Evolutionary conservation across 805 yeast genomes (phyloP).

Genomic region (Blastobotrys attinorum): DNA sequence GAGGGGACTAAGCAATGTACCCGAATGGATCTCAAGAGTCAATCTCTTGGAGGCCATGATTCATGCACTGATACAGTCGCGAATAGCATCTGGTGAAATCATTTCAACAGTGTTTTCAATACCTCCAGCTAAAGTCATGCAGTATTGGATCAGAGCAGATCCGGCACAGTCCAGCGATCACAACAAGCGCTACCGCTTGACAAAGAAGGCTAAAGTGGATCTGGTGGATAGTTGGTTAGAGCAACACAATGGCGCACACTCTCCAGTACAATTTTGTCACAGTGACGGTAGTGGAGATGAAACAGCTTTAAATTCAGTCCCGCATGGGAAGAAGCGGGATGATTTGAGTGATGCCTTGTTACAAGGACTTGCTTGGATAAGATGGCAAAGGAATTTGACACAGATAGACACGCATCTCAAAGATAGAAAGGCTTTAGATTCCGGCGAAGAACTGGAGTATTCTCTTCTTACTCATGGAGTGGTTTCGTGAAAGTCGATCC

Average conservation of each 20-base stretch:
- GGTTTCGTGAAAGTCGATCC: no score
- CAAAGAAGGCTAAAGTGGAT: constrained; percentile 19
- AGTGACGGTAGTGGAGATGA: no score
- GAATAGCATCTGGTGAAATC: constrained; percentile 6
- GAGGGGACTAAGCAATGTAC: constrained; percentile 37
- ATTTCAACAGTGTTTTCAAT: constrained; percentile 16
- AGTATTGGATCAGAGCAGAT: constrained; percentile 18
- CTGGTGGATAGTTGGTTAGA: constrained; percentile 18
- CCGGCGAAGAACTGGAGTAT: no score
- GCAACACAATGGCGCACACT: neutral
- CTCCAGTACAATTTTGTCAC: no score
- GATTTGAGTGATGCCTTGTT: constrained; percentile 60
- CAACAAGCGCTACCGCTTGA: constrained; percentile 14
- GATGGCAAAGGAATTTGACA: constrained; percentile 34
- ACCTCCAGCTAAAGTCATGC: constrained; percentile 20
- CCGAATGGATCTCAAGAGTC: constrained; percentile 44
- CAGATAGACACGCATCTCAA: neutral
- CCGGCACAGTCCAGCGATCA: neutral
- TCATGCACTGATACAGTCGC: constrained; percentile 22
- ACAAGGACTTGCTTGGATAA: constrained; percentile 46
- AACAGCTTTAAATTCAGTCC: neutral
- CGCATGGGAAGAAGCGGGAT: constrained; percentile 39
- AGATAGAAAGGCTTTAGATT: no score
- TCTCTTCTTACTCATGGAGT: no score
- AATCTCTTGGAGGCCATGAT: constrained; percentile 49